These are phyloP conservation scores for Davidsoniella australis DNA, from an alignment of 2,329 filamentous ascomycete genomes.

Conservation along the genomic window DNA sequence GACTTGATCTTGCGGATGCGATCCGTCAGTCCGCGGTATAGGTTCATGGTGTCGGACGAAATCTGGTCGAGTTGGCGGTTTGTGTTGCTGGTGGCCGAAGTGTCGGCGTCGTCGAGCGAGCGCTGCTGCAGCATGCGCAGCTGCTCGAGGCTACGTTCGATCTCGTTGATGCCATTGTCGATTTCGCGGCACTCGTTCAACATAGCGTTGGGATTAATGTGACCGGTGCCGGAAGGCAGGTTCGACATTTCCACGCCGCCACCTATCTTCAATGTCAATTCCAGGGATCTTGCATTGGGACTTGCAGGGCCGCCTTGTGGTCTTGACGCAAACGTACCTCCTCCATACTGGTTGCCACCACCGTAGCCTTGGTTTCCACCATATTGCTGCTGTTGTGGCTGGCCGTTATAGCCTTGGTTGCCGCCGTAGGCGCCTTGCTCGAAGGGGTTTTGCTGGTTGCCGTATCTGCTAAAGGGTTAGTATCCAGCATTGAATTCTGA, in stretches of 20 bases:
- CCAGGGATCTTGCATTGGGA: slow-evolving; percentile 9
- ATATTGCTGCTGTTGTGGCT: slow-evolving; percentile 11
- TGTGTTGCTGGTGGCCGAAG: slow-evolving; percentile 45
- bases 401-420: slow-evolving; percentile 18
- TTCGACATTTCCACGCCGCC: slow-evolving; percentile 14
- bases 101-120: slow-evolving; percentile 59
- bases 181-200: slow-evolving; percentile 75
- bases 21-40: slow-evolving; percentile 63
- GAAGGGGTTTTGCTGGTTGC: slow-evolving; percentile 36
- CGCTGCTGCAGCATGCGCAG: slow-evolving; percentile 55
- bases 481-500: background rate
- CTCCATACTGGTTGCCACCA: slow-evolving; percentile 17
- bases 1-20: slow-evolving; percentile 72
- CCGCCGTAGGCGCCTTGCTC: slow-evolving; percentile 32
- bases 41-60: slow-evolving; percentile 63
- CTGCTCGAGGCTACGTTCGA: slow-evolving; percentile 55
- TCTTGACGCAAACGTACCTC: slow-evolving; percentile 11
- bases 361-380: slow-evolving; percentile 22
- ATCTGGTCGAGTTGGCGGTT: slow-evolving; percentile 56
- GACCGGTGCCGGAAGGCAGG: slow-evolving; percentile 14
- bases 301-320: slow-evolving; percentile 4
- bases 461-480: slow-evolving; percentile 28
- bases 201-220: slow-evolving; percentile 51
- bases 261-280: slow-evolving; percentile 13
- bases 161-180: slow-evolving; percentile 55